phyloP scores from a whole-genome alignment of 371 early-diverging fungal species.

The Mortierella sp. region DNA sequence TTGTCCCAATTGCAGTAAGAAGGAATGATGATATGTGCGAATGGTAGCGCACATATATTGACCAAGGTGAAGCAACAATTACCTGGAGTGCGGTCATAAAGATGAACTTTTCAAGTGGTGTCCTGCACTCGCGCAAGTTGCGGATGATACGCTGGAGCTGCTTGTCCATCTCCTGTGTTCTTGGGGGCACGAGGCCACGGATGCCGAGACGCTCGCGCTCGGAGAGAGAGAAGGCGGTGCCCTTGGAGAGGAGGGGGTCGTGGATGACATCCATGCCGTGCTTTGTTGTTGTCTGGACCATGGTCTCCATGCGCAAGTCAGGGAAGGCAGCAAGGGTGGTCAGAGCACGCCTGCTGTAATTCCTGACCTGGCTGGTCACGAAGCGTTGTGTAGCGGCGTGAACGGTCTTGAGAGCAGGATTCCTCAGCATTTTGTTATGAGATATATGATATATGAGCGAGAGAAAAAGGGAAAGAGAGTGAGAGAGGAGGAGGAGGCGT shows the following conservation, averaged over 20 bases:
- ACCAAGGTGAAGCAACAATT: neutral
- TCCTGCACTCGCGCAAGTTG: slow-evolving; percentile 70
- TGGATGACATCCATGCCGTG: slow-evolving; percentile 74
- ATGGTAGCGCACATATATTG: neutral
- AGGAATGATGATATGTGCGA: neutral
- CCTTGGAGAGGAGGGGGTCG: slow-evolving; percentile 73
- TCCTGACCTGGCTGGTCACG: slow-evolving; percentile 34
- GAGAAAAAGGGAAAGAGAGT: neutral
- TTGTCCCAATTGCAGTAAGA: neutral
- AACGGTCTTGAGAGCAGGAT: slow-evolving; percentile 51
- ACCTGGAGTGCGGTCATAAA: slow-evolving; percentile 62
- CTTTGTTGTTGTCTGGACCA: slow-evolving; percentile 67
- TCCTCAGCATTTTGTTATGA: slow-evolving; percentile 38
- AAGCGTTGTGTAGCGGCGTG: slow-evolving; percentile 48
- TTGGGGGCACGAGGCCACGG: slow-evolving; percentile 77
- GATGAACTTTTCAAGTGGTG: slow-evolving; percentile 72
- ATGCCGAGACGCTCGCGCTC: slow-evolving; percentile 78
- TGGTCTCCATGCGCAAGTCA: slow-evolving; percentile 72
- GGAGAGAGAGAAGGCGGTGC: slow-evolving; percentile 75
- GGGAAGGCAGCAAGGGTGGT: slow-evolving; percentile 58
- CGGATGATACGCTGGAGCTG: slow-evolving; percentile 72
- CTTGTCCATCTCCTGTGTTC: slow-evolving; percentile 76
- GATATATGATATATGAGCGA: neutral
- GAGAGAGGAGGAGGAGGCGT: neutral
- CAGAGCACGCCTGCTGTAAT: slow-evolving; percentile 53